Percentiles rank a stretch among this genome's conserved stretches.
These are phyloP conservation scores for Lichtheimia corymbifera DNA, from an alignment of 371 early-diverging fungal genomes.

Conservation along the genomic window DNA sequence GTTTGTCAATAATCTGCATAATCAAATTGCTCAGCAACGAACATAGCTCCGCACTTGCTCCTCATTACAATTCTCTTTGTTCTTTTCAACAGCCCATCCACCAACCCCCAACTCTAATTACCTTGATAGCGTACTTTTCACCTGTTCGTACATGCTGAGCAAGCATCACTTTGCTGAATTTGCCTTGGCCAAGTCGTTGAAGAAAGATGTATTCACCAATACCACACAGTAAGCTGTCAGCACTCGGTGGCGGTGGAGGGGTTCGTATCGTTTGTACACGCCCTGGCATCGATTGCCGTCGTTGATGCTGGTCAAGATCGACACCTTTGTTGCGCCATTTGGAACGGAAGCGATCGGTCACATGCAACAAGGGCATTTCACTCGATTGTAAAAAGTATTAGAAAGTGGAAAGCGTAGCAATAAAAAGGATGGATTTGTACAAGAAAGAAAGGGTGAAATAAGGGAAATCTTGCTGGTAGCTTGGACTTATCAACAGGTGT, in stretches of 20 bases:
- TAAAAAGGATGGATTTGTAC: background rate
- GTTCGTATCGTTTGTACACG: slow-evolving; percentile 4
- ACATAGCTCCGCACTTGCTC: no score
- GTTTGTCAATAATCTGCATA: slow-evolving; percentile 76
- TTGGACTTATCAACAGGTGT: no score
- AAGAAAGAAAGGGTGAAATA: slow-evolving; percentile 1
- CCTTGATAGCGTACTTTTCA: slow-evolving; percentile 59
- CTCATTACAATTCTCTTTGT: background rate
- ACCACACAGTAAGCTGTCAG: slow-evolving; percentile 54
- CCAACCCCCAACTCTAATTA: background rate
- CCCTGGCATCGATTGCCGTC: background rate
- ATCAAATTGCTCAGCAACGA: background rate
- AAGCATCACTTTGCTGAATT: slow-evolving; percentile 86
- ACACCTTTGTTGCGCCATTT: slow-evolving; percentile 28
- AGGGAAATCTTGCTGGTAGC: background rate
- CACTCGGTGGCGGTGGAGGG: slow-evolving; percentile 36
- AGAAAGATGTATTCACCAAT: slow-evolving; percentile 82
- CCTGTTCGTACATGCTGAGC: slow-evolving; percentile 75
- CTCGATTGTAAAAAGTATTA: background rate
- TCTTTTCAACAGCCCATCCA: background rate
- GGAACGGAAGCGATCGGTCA: slow-evolving; percentile 31
- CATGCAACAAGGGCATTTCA: slow-evolving; percentile 34
- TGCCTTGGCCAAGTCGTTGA: slow-evolving; percentile 85
- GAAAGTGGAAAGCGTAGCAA: slow-evolving; percentile 8
- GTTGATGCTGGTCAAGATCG: slow-evolving; percentile 3